Evolutionary conservation across 2,329 filamentous ascomycete genomes (phyloP).

Genomic region (Delphinella strobiligena): DNA sequence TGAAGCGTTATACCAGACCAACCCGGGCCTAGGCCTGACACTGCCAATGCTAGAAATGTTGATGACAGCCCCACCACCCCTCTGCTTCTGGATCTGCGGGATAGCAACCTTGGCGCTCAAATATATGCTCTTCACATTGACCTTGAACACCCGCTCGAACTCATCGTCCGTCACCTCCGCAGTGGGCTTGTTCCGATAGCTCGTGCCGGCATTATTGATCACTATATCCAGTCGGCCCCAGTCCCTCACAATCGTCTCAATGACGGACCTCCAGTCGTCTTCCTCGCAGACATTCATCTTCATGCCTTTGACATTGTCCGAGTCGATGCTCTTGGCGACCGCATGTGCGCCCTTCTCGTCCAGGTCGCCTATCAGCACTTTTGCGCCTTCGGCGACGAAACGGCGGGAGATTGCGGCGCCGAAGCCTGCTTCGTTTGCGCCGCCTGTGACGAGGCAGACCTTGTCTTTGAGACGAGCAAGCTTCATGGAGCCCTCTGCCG

Average conservation of each 20-base stretch:
- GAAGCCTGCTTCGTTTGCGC: slow-evolving; percentile 44
- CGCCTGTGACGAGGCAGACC: slow-evolving; percentile 48
- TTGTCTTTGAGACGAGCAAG: slow-evolving; percentile 33
- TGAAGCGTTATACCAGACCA: slow-evolving; percentile 60
- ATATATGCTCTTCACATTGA: slow-evolving; percentile 59
- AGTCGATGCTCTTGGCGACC: slow-evolving; percentile 35
- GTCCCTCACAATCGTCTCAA: slow-evolving; percentile 32
- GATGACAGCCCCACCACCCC: slow-evolving; percentile 48
- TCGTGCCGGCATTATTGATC: slow-evolving; percentile 49
- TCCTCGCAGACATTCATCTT: slow-evolving; percentile 30
- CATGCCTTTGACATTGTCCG: slow-evolving; percentile 32
- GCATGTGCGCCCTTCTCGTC: slow-evolving; percentile 40
- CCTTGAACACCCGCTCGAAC: slow-evolving; percentile 53
- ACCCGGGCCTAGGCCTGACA: slow-evolving; percentile 46
- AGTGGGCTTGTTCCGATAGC: slow-evolving; percentile 51
- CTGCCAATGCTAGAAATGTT: slow-evolving; percentile 56
- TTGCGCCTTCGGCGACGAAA: slow-evolving; percentile 48
- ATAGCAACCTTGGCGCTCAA: slow-evolving; percentile 47
- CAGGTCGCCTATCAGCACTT: slow-evolving; percentile 52
- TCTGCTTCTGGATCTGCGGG: slow-evolving; percentile 46
- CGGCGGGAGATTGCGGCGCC: slow-evolving; percentile 49
- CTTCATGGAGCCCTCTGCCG: slow-evolving; percentile 3
- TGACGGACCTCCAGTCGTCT: slow-evolving; percentile 40
- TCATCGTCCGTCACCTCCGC: slow-evolving; percentile 52
- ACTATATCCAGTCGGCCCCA: slow-evolving; percentile 46